phyloP scores from a whole-genome alignment of 805 yeast species.

The Isabelozyma gotoi region DNA sequence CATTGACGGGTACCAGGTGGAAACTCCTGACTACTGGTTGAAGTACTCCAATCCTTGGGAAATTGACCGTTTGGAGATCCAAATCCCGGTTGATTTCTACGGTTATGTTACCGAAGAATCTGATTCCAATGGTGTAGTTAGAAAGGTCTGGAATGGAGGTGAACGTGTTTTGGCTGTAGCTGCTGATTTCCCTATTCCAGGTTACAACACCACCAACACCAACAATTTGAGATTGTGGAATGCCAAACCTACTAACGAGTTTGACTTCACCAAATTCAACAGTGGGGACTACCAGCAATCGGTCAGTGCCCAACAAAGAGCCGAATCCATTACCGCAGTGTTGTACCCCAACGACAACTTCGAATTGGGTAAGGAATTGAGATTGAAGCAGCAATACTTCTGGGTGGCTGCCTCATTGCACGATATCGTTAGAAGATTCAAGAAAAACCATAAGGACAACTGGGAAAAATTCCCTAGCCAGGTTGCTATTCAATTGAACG shows the following conservation, averaged over 20 bases:
- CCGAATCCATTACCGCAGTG: constrained; percentile 90
- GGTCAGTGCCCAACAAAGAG: constrained; percentile 80
- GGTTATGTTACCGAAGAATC: constrained; percentile 67
- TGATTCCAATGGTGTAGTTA: constrained; percentile 55
- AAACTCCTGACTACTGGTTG: constrained; percentile 93
- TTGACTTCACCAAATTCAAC: constrained; percentile 87
- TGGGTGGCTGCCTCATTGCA: constrained; percentile 95
- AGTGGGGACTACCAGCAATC: constrained; percentile 88
- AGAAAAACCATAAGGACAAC: constrained; percentile 65
- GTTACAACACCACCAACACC: constrained; percentile 77
- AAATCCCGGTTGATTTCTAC: constrained; percentile 86
- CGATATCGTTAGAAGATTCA: constrained; percentile 86
- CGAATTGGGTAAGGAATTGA: constrained; percentile 84
- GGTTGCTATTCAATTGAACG: constrained; percentile 90
- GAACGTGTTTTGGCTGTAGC: constrained; percentile 89
- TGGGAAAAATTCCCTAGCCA: constrained; percentile 85
- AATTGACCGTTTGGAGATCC: constrained; percentile 80
- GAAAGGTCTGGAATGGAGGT: constrained; percentile 81
- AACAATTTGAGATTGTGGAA: constrained; percentile 91
- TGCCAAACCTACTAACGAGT: constrained; percentile 85
- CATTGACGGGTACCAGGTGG: constrained; percentile 90
- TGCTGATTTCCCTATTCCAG: constrained; percentile 90
- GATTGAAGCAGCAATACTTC: constrained; percentile 93
- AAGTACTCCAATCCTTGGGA: constrained; percentile 93
- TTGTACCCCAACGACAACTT: constrained; percentile 93